Evolutionary conservation across 805 yeast species (phyloP), one percentile per base, ranked within the genome.

Genomic region (Cyberlindnera euphorbiae): DNA sequence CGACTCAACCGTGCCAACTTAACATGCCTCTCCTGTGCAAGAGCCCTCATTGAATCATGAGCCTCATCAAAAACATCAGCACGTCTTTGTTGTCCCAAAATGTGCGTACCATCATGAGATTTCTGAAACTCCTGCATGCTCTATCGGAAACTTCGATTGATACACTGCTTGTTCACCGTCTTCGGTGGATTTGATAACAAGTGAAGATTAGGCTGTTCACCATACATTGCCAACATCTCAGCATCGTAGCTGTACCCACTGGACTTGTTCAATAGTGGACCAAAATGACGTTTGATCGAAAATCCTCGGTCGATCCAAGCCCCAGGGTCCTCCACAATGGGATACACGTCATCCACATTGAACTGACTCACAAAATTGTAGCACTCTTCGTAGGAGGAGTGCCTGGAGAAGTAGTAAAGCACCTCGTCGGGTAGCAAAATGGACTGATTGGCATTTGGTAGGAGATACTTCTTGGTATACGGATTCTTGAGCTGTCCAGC

Each of bases 351-450:
- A 10, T 36, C 45, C 0, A 73, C 72, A 8, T 40, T 50, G 34
- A 72, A 64, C 22, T 53, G 27, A 5, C 52, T 41, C 1, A 71
- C 47, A 10, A 72, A 61, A 8, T 56, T 36, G 13, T 53, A 40
- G 12, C 61, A 52, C 43, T 72, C 77, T 7, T 58, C 32, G 38
- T 60, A 72, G 2, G 75, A 67, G 1, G 75, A 68, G 41, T 72
- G 77, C 28, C 76, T 49, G 5, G 75, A 68, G 44, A 64, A 72
- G 7, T 67, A 47, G 12, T 66, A 56, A 30, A 54, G 54, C 3
- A 71, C 39, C 9, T 59, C 62, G n/a, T 46, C 48, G 1, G 69
- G 67, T 7, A 70, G 50, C 3, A 65, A 43, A 7, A 19, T 19
- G 15, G 53, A 55, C 3, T 43, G 37, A 1, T 61, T 53, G 3